phyloP scores from a whole-genome alignment of 352 stramenopile species.

The Stephanocyclus meneghinianus region DNA sequence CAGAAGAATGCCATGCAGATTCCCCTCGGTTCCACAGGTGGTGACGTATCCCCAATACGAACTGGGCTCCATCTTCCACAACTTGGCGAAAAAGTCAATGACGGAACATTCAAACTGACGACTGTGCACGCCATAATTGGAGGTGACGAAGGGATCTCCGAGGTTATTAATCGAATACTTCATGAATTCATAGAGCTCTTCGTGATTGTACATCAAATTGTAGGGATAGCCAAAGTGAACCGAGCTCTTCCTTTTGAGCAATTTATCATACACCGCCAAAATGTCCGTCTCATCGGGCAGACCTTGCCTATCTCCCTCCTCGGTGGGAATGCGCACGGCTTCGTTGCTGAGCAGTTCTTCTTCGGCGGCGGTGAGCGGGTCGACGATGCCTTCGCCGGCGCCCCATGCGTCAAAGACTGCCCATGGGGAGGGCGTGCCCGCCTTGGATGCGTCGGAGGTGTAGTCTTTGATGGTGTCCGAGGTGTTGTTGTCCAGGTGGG shows the following conservation, averaged over 20 bases:
- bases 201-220: conserved; percentile 83
- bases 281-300: conserved; percentile 68
- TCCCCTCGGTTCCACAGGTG: conserved; percentile 82
- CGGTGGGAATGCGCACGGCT: conserved; percentile 65
- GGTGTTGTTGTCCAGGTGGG: conserved; percentile 55
- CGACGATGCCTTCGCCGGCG: conserved; percentile 57
- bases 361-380: conserved; percentile 43
- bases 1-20: conserved; percentile 82
- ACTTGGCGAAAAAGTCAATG: conserved; percentile 83
- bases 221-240: conserved; percentile 83
- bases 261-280: conserved; percentile 70
- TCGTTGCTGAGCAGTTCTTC: conserved; percentile 49
- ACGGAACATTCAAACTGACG: conserved; percentile 81
- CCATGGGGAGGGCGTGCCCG: conserved; percentile 77
- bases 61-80: conserved; percentile 77
- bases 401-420: conserved; percentile 82
- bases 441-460: conserved; percentile 56
- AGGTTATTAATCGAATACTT: conserved; percentile 85
- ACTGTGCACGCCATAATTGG: conserved; percentile 81
- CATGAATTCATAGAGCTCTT: conserved; percentile 79
- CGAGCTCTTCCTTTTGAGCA: conserved; percentile 61
- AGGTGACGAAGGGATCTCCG: conserved; percentile 80
- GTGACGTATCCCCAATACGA: conserved; percentile 84
- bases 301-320: conserved; percentile 25
- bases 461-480: conserved; percentile 42